phyloP scores from a whole-genome alignment of 805 yeast species.

The Maudiozyma bulderi region DNA sequence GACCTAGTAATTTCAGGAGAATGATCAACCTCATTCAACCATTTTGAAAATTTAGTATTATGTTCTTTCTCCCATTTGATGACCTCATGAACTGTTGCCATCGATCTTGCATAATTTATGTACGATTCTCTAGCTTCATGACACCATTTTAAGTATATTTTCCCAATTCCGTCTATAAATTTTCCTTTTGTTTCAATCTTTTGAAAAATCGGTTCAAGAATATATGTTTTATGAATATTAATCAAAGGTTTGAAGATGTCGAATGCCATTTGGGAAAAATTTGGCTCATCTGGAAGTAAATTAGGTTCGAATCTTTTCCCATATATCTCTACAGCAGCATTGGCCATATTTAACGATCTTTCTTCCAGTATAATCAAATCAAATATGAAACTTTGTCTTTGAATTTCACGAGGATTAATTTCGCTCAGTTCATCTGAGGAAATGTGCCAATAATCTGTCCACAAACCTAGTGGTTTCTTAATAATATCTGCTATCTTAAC shows the following conservation, averaged over 20 bases:
- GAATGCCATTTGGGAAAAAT: slow-evolving; percentile 51
- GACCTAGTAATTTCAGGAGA: slow-evolving; percentile 35
- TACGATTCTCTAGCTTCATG: slow-evolving; percentile 45
- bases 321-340: slow-evolving; percentile 50
- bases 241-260: slow-evolving; percentile 47
- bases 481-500: slow-evolving; percentile 28
- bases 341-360: slow-evolving; percentile 56
- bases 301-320: slow-evolving; percentile 37
- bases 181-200: slow-evolving; percentile 56
- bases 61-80: slow-evolving; percentile 38
- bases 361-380: slow-evolving; percentile 68
- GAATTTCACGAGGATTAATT: slow-evolving; percentile 44
- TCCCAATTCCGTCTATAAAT: slow-evolving; percentile 53
- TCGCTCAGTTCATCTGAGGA: slow-evolving; percentile 43
- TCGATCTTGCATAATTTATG: slow-evolving; percentile 47
- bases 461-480: slow-evolving; percentile 36
- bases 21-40: slow-evolving; percentile 47
- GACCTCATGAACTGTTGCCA: slow-evolving; percentile 52
- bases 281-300: slow-evolving; percentile 40
- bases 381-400: slow-evolving; percentile 64
- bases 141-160: slow-evolving; percentile 57
- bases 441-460: slow-evolving; percentile 61
- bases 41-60: slow-evolving; percentile 40
- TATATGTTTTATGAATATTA: slow-evolving; percentile 41
- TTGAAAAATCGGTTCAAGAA: slow-evolving; percentile 49